Conservation (phyloP, 495 filamentous ascomycete genomes). For the Tuber brumale region DNA sequence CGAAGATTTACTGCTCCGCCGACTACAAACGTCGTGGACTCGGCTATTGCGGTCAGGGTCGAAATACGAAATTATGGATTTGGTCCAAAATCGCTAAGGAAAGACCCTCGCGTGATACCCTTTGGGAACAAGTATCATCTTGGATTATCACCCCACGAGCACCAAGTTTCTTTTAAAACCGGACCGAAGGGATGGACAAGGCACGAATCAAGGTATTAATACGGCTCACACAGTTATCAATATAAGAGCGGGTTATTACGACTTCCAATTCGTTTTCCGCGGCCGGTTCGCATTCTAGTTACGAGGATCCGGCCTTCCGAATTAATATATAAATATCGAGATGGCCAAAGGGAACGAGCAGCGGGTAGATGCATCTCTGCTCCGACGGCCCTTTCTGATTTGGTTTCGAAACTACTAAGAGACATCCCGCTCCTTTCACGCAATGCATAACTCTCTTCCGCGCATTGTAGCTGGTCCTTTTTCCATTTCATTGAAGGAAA, state of each 20-base stretch:
- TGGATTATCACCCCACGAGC: not conserved
- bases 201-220: not conserved
- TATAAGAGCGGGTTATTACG: not conserved
- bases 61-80: slow-evolving; percentile 2
- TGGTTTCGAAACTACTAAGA: slow-evolving; percentile 1
- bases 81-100: not conserved
- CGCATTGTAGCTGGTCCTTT: not conserved
- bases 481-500: not conserved
- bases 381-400: slow-evolving; percentile 5
- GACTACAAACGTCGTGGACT: not conserved
- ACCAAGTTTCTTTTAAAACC: slow-evolving; percentile 1
- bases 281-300: not conserved
- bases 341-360: slow-evolving; percentile 2
- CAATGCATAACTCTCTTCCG: not conserved
- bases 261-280: not conserved
- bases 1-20: not conserved
- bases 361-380: not conserved
- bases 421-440: not conserved
- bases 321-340: not conserved
- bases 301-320: slow-evolving; percentile 5
- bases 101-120: not conserved
- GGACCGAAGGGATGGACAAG: slow-evolving; percentile 1
- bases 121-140: not conserved
- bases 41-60: not conserved
- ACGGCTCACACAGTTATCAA: not conserved